These are phyloP conservation scores for Modicella reniformis DNA, from an alignment of 371 early-diverging fungal genomes.

Conservation along the genomic window DNA sequence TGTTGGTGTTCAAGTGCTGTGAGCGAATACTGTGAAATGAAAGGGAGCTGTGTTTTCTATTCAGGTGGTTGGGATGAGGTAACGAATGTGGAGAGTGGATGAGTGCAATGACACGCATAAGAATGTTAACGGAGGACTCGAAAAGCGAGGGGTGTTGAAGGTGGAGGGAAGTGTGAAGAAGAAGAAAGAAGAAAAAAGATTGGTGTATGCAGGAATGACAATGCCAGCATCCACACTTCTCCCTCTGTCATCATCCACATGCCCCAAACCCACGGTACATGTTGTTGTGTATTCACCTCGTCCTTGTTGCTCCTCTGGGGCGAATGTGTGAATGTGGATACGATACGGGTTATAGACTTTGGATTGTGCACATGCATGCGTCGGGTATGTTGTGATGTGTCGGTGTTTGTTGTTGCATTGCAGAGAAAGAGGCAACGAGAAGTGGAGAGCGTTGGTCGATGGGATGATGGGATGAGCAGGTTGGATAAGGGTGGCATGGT, in stretches of 20 bases:
- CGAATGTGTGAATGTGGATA: neutral
- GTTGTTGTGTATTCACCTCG: too few species aligned
- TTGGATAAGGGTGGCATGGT: neutral
- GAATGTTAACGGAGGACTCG: neutral
- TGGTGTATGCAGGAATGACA: constrained; percentile 6
- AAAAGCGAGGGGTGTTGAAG: neutral
- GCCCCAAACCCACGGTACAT: neutral
- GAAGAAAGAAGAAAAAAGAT: neutral
- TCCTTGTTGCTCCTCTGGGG: neutral
- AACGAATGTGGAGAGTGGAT: neutral
- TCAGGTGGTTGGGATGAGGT: constrained; percentile 5
- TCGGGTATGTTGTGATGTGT: neutral
- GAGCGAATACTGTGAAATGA: neutral
- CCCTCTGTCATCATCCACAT: neutral
- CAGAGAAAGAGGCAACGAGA: neutral
- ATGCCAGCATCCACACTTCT: neutral
- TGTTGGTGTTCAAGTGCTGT: constrained; percentile 3
- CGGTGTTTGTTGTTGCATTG: neutral
- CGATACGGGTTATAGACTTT: neutral
- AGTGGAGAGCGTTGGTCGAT: neutral
- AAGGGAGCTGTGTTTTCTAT: neutral
- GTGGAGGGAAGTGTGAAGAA: neutral
- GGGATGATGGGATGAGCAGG: neutral
- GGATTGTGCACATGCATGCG: constrained; percentile 5
- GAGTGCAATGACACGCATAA: neutral